Conservation (phyloP, 2,329 filamentous ascomycete genomes). For the Aspergillus ustus region DNA sequence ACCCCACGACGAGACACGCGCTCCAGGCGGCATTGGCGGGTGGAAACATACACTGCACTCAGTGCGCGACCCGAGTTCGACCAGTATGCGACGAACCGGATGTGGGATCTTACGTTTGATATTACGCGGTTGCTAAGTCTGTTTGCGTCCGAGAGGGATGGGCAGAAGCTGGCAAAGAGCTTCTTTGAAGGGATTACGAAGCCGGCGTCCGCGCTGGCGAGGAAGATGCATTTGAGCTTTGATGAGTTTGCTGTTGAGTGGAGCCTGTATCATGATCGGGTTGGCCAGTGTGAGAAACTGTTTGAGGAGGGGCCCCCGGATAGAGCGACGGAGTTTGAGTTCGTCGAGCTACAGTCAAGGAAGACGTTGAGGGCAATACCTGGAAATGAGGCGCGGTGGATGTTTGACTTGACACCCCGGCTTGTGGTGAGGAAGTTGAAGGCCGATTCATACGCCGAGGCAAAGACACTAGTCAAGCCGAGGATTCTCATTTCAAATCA, state of each 20-base stretch:
- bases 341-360: neutral
- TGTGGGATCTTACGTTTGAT: conserved; percentile 3
- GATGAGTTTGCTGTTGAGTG: conserved; percentile 12
- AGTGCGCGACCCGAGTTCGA: neutral
- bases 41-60: conserved; percentile 13
- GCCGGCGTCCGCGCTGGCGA: conserved; percentile 1
- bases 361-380: conserved; percentile 5
- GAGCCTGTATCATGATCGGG: conserved; percentile 2
- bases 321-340: conserved; percentile 1
- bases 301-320: neutral
- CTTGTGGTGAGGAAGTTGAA: conserved; percentile 10
- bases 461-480: conserved; percentile 1
- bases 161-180: neutral
- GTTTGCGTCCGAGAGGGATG: neutral
- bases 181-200: conserved; percentile 3
- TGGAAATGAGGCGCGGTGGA: neutral
- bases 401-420: conserved; percentile 11
- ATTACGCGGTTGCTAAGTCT: neutral
- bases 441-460: conserved; percentile 11
- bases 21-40: conserved; percentile 6
- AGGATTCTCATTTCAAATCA: neutral
- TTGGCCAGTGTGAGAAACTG: neutral
- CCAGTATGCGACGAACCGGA: neutral
- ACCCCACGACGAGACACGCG: conserved; percentile 6
- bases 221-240: conserved; percentile 12